Evolutionary conservation across 805 yeast species (phyloP).

Genomic region (Helenozyma rhizophorensis): DNA sequence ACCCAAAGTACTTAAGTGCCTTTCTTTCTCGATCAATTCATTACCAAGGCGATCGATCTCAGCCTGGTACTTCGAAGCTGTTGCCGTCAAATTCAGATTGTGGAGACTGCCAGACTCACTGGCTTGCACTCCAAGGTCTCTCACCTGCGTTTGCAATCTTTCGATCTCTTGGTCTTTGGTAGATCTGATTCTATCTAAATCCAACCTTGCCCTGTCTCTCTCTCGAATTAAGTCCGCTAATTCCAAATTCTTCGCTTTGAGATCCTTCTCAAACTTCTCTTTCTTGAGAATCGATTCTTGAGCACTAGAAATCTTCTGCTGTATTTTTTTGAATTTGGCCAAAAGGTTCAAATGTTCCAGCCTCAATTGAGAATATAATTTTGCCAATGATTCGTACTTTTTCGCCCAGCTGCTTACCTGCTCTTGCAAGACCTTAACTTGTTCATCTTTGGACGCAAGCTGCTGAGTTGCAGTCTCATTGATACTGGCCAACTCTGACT

Average conservation of each 20-base stretch:
- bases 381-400: conserved; percentile 86
- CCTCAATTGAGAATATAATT: conserved; percentile 83
- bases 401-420: conserved; percentile 76
- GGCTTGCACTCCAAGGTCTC: conserved; percentile 55
- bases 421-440: conserved; percentile 60
- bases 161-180: conserved; percentile 63
- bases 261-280: conserved; percentile 75
- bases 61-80: conserved; percentile 57
- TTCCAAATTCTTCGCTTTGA: conserved; percentile 81
- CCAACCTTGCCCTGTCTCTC: conserved; percentile 83
- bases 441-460: conserved; percentile 71
- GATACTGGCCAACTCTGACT: conserved; percentile 60
- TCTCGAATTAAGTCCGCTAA: conserved; percentile 85
- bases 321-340: conserved; percentile 72
- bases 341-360: conserved; percentile 84
- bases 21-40: conserved; percentile 26
- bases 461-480: conserved; percentile 68
- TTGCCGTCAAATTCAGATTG: conserved; percentile 55
- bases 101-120: conserved; percentile 59
- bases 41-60: conserved; percentile 53
- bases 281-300: conserved; percentile 85
- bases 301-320: conserved; percentile 82
- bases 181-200: conserved; percentile 66
- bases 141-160: conserved; percentile 56
- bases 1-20: conserved; percentile 18